Base-by-base conservation (phyloP, 129 eudicot genomes). In the Daucus carota region DNA sequence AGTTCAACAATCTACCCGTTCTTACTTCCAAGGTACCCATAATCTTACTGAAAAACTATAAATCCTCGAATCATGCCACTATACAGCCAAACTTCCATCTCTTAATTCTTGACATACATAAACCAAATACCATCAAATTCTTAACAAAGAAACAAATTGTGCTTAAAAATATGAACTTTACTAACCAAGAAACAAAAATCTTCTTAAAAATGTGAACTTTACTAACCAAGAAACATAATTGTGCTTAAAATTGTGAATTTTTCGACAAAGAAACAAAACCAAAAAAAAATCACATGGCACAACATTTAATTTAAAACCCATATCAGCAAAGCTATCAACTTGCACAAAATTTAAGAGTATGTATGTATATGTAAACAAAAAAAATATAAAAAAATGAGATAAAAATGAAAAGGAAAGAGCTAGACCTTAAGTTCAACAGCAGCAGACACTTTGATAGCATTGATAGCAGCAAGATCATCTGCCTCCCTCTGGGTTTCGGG, bases 381-480 rank as follows among this genome's bases (percentile, higher is more conserved):
- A 2, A n/a, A 70, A 40, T 9, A 34, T 5, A 33, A 32, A 18
- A 3, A 20, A 4, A 17, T 3, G 12, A 70, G 5, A 71, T 9
- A 70, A 41, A 41, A 0, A 40, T 12, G 2, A 6, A 54, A 10
- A 24, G 45, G 65, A 52, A 18, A 36, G n/a, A 20, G 54, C 24
- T 33, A 75, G 45, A 93, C 97, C 96, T 90, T 91, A 83, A 91
- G 90, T 85, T 94, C 92, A 71, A 94, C 28, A 75, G 98, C 97
- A 77, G 96, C 59, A 46, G 96, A 80, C 45, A 86, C 82, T 80
- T 91, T 94, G 70, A 91, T 84, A 57, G 97, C 96, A 76, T 84
- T 32, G 5, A 94, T 94, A 77, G 93, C 98, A 57, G 81, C 92
- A 68, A 91, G 83, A 79, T 94, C 93, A 40, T 86, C 83, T 52